phyloP scores from a whole-genome alignment of 2,329 filamentous ascomycete species.

The Phoma sp. region DNA sequence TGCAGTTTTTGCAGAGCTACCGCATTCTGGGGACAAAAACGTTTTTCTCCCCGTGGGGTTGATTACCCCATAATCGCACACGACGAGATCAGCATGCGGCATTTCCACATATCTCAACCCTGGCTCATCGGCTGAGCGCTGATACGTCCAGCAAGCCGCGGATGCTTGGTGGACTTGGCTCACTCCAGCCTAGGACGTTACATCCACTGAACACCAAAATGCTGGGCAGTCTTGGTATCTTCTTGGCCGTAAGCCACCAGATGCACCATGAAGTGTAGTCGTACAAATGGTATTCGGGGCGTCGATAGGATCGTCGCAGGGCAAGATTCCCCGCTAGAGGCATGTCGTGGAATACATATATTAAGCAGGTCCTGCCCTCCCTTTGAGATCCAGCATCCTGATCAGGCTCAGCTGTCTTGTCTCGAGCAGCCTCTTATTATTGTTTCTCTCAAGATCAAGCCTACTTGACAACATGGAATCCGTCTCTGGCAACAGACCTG shows the following conservation, averaged over 20 bases:
- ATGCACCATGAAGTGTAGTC: slow-evolving; percentile 22
- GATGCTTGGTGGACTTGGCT: slow-evolving; percentile 40
- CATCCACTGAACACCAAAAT: slow-evolving; percentile 31
- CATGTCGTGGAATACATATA: slow-evolving; percentile 26
- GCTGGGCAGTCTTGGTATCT: slow-evolving; percentile 37
- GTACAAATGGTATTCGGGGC: slow-evolving; percentile 30
- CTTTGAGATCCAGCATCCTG: slow-evolving; percentile 16
- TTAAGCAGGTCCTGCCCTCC: slow-evolving; percentile 19
- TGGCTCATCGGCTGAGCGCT: slow-evolving; percentile 11
- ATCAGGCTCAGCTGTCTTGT: slow-evolving; percentile 27
- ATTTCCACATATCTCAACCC: slow-evolving; percentile 12
- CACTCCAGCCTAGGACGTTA: slow-evolving; percentile 26
- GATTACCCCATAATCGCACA: slow-evolving; percentile 5
- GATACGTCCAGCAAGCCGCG: slow-evolving; percentile 24
- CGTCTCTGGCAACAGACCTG: slow-evolving; percentile 54
- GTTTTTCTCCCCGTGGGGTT: slow-evolving; percentile 34
- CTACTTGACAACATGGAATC: slow-evolving; percentile 34
- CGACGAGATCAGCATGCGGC: slow-evolving; percentile 27
- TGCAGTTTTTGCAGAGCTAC: background rate
- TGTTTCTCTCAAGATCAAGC: slow-evolving; percentile 11
- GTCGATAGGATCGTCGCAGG: slow-evolving; percentile 23
- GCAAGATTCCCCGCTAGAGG: slow-evolving; percentile 15
- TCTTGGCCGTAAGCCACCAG: slow-evolving; percentile 39
- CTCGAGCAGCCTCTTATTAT: slow-evolving; percentile 12
- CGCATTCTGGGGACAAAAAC: slow-evolving; percentile 4